These are phyloP conservation scores for Capronia americana DNA, from an alignment of 2,329 filamentous ascomycete species.

Conservation along the genomic window DNA sequence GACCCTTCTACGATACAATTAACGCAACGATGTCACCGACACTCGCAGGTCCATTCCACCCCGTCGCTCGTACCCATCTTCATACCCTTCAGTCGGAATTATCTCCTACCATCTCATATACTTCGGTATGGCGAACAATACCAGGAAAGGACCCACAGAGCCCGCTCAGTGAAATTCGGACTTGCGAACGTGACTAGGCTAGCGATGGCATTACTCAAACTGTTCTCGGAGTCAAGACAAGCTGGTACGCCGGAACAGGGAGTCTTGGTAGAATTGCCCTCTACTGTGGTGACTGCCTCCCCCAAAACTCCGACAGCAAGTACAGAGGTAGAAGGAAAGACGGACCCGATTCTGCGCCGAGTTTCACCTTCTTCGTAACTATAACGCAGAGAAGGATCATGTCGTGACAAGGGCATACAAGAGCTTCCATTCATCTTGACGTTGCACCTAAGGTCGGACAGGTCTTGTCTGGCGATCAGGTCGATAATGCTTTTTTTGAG, in stretches of 20 bases:
- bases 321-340: not conserved
- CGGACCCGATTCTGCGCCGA: not conserved
- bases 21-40: constrained; percentile 23
- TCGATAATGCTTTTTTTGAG: not conserved
- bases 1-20: constrained; percentile 19
- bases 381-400: not conserved
- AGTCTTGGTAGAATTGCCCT: not conserved
- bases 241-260: constrained; percentile 20
- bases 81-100: constrained; percentile 19
- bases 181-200: constrained; percentile 14
- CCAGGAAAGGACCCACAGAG: constrained; percentile 23
- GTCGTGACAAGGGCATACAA: not conserved
- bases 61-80: constrained; percentile 24
- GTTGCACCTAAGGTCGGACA: not conserved
- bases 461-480: not conserved
- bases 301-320: not conserved
- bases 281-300: not conserved
- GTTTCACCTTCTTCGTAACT: not conserved
- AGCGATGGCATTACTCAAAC: constrained; percentile 20
- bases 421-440: not conserved
- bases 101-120: constrained; percentile 15
- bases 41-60: constrained; percentile 33
- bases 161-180: constrained; percentile 12
- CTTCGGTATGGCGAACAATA: constrained; percentile 17
- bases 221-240: constrained; percentile 23